A percentile compares a stretch with the other conserved stretches of the same genome.
Evolutionary conservation across 768 basidiomycete species (phyloP).

Genomic region (Mycena epipterygia): DNA sequence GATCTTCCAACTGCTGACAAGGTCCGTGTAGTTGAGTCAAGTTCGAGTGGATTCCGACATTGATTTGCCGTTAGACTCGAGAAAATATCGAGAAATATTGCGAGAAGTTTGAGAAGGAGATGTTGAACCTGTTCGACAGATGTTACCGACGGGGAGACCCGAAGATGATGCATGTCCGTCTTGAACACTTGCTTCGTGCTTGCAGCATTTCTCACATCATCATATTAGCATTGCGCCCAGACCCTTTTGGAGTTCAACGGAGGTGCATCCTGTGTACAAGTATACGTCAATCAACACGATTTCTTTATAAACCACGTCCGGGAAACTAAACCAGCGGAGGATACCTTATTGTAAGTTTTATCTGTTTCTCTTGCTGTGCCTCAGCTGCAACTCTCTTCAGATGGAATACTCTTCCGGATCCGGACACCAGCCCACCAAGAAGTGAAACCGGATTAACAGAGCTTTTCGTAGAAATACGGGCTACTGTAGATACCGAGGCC

Average conservation of each 20-base stretch:
- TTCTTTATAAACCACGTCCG: constrained; percentile 97
- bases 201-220: constrained; percentile 3
- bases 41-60: background rate
- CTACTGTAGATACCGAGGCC: constrained; percentile 94
- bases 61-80: constrained; percentile 69
- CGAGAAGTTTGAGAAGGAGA: constrained; percentile 99
- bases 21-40: constrained; percentile 55
- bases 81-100: constrained; percentile 97
- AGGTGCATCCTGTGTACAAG: constrained; percentile 95
- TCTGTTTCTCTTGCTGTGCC: background rate
- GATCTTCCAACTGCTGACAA: constrained; percentile 87
- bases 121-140: constrained; percentile 94
- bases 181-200: constrained; percentile 9
- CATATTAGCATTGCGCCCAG: constrained; percentile 91
- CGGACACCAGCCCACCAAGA: constrained; percentile 81
- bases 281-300: constrained; percentile 99
- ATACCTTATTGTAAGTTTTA: constrained; percentile 66
- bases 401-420: constrained; percentile 87
- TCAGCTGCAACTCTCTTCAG: constrained; percentile 55
- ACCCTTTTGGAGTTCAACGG: constrained; percentile 98
- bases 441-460: constrained; percentile 84
- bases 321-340: constrained; percentile 67
- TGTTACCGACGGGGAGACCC: constrained; percentile 98
- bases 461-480: constrained; percentile 88
- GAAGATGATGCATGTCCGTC: constrained; percentile 96